Base-by-base conservation (phyloP, 2,329 filamentous ascomycete genomes). In the Ustilaginoidea virens region DNA sequence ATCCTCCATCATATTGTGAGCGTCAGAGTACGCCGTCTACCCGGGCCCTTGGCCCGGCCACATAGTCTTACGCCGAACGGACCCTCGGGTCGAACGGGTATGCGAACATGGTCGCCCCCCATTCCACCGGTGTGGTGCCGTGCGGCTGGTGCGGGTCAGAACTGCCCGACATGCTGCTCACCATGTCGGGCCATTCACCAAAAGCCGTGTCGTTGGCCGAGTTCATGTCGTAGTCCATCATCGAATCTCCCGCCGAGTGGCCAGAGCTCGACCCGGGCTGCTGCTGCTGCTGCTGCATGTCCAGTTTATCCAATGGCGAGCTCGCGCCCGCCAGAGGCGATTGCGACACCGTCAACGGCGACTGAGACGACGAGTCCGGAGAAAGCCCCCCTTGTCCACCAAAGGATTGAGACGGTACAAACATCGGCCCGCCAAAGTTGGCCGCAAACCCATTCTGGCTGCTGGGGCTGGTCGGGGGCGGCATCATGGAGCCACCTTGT, bases 111-210 rank as follows among this genome's bases (percentile, higher is more conserved):
- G 8, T 7, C 14, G 12, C 17, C 10, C 31, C 27, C 31, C 31
- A 33, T 6, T 28, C 31, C 20, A 19, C 20, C 13, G 26, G 27
- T 16, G 28, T 20, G 23, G 13, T 28, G 17, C 21, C 17, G 17
- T 12, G 23, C 16, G 43, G 43, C n/a, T 42, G 48, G 26, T 44
- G 37, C 10, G 39, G 31, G 7, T 36, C 33, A 18, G 36, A 38
- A 31, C 53, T 50, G 25, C 52, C 47, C 13, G 53, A 40, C 13
- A 54, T 45, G 14, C 49, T 41, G 14, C 49, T 47, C 15, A 47
- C 39, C 17, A 59, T 46, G 31, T 45, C 52, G 31, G 55, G 55
- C 56, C 56, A 60, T 33, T 58, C 54, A 2, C 57, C 51, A 25
- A 59, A 57, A 7, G 52, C 44, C 18, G 54, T 45, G 6, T 48